These are phyloP conservation scores for Albizia julibrissin DNA, from an alignment of 306 rosid genomes.

Conservation along the genomic window DNA sequence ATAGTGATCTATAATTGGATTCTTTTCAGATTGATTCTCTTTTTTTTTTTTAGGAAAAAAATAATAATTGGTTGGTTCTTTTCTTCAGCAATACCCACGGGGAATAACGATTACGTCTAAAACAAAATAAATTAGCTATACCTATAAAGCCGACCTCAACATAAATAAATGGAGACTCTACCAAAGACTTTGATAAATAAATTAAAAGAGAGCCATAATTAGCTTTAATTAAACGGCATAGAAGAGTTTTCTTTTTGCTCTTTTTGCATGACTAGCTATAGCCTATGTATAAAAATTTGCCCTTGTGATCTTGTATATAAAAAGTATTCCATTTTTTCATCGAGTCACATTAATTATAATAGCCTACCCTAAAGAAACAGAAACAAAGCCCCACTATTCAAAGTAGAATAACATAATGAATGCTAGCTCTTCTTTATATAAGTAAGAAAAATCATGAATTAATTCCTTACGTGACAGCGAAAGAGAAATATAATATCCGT, in stretches of 20 bases:
- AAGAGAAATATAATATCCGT: constrained; percentile 10
- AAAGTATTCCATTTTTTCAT: not conserved
- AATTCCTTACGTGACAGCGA: not conserved
- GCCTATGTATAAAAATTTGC: not conserved
- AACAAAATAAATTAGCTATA: not conserved
- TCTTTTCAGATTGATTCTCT: not conserved
- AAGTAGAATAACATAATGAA: not conserved
- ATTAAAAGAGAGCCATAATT: not conserved
- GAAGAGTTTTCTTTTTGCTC: not conserved
- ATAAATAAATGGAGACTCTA: not conserved
- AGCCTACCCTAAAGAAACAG: not conserved
- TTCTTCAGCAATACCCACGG: not conserved
- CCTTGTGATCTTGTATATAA: not conserved
- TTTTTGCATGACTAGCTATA: not conserved
- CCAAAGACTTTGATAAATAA: not conserved
- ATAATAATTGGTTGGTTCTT: not conserved
- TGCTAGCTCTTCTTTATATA: not conserved
- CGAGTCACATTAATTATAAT: not conserved
- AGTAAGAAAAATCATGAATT: not conserved
- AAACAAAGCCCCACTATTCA: not conserved
- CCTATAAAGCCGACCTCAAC: not conserved
- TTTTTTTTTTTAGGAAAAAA: not conserved
- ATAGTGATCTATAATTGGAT: not conserved
- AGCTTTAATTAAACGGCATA: not conserved
- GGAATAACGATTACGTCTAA: not conserved